Conservation (phyloP, 345 rosid species). For the Stellera chamaejasme region DNA sequence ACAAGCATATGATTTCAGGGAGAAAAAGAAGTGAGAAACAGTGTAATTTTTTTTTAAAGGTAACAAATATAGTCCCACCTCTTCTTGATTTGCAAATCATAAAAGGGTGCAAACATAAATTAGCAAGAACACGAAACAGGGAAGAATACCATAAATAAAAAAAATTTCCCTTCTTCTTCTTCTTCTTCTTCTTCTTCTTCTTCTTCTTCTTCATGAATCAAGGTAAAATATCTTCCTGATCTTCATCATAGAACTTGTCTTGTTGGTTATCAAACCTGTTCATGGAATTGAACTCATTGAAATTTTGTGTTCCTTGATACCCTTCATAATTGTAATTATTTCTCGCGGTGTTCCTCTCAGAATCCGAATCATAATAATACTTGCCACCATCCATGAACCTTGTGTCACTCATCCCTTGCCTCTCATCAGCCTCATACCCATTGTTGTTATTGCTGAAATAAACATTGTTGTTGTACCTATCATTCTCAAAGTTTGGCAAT, state of each 20-base stretch:
- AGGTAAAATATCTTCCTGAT: constrained; percentile 11
- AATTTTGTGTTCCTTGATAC: constrained; percentile 10
- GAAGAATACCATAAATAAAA: too few relatives aligned
- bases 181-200: too few relatives aligned
- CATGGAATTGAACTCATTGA: constrained; percentile 12
- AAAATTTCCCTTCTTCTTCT: too few relatives aligned
- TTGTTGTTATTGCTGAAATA: constrained; percentile 13
- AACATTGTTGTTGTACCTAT: constrained; percentile 13
- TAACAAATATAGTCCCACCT: too few relatives aligned
- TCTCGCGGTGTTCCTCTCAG: constrained; percentile 9
- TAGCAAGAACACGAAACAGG: too few relatives aligned
- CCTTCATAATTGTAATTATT: constrained; percentile 1
- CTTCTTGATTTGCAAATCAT: too few relatives aligned
- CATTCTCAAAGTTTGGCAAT: constrained; percentile 11
- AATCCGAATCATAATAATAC: constrained; percentile 20
- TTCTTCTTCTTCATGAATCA: background rate
- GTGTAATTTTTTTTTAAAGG: too few relatives aligned
- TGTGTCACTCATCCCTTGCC: constrained; percentile 44
- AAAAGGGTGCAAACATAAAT: too few relatives aligned
- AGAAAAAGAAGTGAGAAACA: too few relatives aligned
- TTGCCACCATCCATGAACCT: constrained; percentile 35
- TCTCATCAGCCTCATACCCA: constrained; percentile 11
- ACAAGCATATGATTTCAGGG: too few relatives aligned
- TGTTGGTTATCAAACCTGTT: constrained; percentile 8
- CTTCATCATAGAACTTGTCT: background rate